Evolutionary conservation across 1,284 basidiomycete species (phyloP), one percentile per base, ranked within the genome.

Genomic region (Moesziomyces globuligerus): DNA sequence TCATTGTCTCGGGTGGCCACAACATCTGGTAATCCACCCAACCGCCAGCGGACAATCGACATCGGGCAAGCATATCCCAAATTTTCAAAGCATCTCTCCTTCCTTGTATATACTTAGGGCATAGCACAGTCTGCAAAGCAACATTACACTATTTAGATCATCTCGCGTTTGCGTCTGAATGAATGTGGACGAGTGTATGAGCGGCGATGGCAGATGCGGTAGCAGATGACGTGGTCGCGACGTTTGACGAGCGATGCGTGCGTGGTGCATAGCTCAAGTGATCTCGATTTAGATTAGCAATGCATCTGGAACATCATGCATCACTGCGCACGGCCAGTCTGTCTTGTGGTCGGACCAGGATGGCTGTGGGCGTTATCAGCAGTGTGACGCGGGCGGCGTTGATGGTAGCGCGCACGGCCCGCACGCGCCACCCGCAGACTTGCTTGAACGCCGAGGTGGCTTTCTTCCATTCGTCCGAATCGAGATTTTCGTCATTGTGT

Each of bases 1-100:
- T 82, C 41, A 78, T 80, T 37, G 80, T 82, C 29, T 78, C 74
- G 43, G 81, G 81, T 69, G 81, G 81, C 55, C 81, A 82, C 72
- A 75, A 80, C 50, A 77, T 79, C 41, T 82, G 81, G 81, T 82
- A 78, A 77, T 25, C 24, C 21, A 44, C 41, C 29, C 26, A 13
- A 4, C 34, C 34, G 29, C 20, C 18, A 29, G 28, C 43, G 49
- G 53, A 65, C 48, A 57, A 53, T 64, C 39, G 40, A 45, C 28
- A 17, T 13, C 15, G 32, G 17, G 32, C 32, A n/a, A n/a, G n/a
- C n/a, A n/a, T n/a, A 34, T n/a, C 32, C 4, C 15, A 17, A 34
- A 7, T 17, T 34, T 13, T 17, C 32, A n/a, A 34, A 34, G 51
- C 62, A 59, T 51, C 42, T 54, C 42, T 23, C 15, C 21, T 56